Base-by-base conservation (phyloP, 2,329 filamentous ascomycete genomes). In the Colletotrichum simmondsii region DNA sequence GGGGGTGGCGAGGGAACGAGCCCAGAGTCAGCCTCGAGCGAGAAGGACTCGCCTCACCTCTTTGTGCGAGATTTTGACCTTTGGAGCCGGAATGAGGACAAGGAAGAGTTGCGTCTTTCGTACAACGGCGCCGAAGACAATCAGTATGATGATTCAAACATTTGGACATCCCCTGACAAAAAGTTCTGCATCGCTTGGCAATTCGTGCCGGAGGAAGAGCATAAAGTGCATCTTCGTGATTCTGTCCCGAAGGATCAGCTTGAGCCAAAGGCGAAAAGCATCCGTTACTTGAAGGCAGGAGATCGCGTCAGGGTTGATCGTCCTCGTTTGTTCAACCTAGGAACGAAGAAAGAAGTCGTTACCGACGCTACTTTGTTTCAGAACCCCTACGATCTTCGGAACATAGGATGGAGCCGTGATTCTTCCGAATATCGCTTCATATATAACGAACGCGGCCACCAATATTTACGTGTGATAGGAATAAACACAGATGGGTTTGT, bases 401-500 rank as follows among this genome's bases (percentile, higher is more conserved):
- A 77, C 46, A 19, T 79, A 3, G 76, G 76, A 2, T 80, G 79
- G 79, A 77, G 49, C n/a, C n/a, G 49, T 4, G 62, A 76, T 14
- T 67, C 70, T 8, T 60, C 75, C 10, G 77, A 79, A 28, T 80
- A 78, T 61, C 75, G 76, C 12, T 79, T 80, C 49, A 52, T 79
- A 14, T 77, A 75, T 28, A 80, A 80, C n/a, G 77, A 77, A 53
- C 77, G 79, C 4, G 79, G 79, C 0, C 77, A 80, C 22, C 75
- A 79, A 10, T 61, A 49, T 53, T 28, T 79, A 4, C 69, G 77
- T 37, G 42, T 80, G 0, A 53, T 80, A 2, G 75, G 75, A 0
- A 74, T 80, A 5, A 61, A 61, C 1, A 10, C 46, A 0, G 22
- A 68, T 1, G 78, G 79, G 2, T 30, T 54, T 1, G 75, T 77